These are phyloP conservation scores for Zymoseptoria passerinii DNA, from an alignment of 2,329 filamentous ascomycete species.

Conservation along the genomic window DNA sequence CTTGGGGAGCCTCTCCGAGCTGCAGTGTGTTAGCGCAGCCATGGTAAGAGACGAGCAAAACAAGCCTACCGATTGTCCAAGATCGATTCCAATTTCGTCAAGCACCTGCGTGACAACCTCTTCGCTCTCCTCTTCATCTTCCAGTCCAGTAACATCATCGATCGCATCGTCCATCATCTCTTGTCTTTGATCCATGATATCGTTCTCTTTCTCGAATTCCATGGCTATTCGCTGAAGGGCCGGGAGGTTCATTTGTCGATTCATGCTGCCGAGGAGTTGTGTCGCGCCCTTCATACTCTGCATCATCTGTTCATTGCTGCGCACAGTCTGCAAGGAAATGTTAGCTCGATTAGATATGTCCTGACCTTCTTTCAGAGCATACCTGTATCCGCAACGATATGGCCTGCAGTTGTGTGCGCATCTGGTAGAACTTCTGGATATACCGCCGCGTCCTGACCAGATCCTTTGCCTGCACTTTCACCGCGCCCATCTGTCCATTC, in stretches of 20 bases:
- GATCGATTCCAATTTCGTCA: constrained; percentile 92
- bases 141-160: constrained; percentile 87
- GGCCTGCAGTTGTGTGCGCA: constrained; percentile 94
- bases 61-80: constrained; percentile 72
- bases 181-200: constrained; percentile 97
- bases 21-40: constrained; percentile 33
- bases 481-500: constrained; percentile 95
- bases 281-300: constrained; percentile 99
- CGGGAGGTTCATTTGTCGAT: constrained; percentile 92
- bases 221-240: constrained; percentile 93
- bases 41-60: not conserved
- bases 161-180: constrained; percentile 99
- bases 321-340: constrained; percentile 60
- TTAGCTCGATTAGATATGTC: not conserved
- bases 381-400: constrained; percentile 93
- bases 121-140: constrained; percentile 89
- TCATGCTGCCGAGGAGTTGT: constrained; percentile 89
- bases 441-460: constrained; percentile 90
- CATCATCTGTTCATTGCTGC: constrained; percentile 99
- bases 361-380: constrained; percentile 10
- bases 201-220: constrained; percentile 98
- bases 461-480: constrained; percentile 97
- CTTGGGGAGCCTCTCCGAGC: constrained; percentile 86
- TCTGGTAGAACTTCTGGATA: constrained; percentile 96
- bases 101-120: constrained; percentile 94